Percentiles rank a stretch among this genome's conserved stretches.
Conservation (phyloP, 2,329 filamentous ascomycete species). For the Karstenula rhodostoma region DNA sequence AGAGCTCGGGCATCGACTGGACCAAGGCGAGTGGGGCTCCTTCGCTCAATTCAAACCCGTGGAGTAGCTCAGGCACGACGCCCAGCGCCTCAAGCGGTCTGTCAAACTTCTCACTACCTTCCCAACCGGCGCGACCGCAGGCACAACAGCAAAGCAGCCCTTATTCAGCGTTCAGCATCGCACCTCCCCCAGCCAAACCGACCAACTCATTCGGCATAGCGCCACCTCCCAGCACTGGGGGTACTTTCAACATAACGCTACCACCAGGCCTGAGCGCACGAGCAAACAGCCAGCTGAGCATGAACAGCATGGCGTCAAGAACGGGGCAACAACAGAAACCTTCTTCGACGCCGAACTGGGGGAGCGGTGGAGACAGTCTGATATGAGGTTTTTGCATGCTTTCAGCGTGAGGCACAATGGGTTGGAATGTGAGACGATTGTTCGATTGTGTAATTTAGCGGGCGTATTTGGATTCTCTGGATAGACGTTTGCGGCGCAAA, state of each 20-base stretch:
- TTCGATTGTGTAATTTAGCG: constrained; percentile 13
- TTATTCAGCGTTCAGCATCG: constrained; percentile 48
- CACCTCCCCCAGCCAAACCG: constrained; percentile 44
- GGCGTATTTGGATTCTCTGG: constrained; percentile 7
- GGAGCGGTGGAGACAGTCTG: constrained; percentile 19
- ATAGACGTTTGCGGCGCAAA: constrained; percentile 12
- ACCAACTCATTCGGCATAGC: constrained; percentile 25
- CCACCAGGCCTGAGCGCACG: constrained; percentile 31
- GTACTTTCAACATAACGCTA: constrained; percentile 38
- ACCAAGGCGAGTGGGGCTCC: constrained; percentile 32
- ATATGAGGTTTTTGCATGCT: constrained; percentile 11
- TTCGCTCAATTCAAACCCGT: constrained; percentile 31
- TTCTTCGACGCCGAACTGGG: constrained; percentile 9
- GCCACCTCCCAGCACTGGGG: constrained; percentile 21
- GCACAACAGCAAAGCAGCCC: constrained; percentile 34
- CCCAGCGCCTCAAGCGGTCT: constrained; percentile 26
- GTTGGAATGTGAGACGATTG: background rate
- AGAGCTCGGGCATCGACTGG: constrained; percentile 40
- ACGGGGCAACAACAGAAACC: constrained; percentile 15
- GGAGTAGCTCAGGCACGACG: constrained; percentile 31
- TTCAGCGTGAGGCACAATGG: background rate
- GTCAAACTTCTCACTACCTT: constrained; percentile 63
- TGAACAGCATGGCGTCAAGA: constrained; percentile 26
- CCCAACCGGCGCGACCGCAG: constrained; percentile 37
- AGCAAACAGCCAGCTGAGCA: constrained; percentile 37